A percentile compares a stretch with the other conserved stretches of the same genome.
Conservation (phyloP, 345 rosid species). For the Corymbia maculata region DNA sequence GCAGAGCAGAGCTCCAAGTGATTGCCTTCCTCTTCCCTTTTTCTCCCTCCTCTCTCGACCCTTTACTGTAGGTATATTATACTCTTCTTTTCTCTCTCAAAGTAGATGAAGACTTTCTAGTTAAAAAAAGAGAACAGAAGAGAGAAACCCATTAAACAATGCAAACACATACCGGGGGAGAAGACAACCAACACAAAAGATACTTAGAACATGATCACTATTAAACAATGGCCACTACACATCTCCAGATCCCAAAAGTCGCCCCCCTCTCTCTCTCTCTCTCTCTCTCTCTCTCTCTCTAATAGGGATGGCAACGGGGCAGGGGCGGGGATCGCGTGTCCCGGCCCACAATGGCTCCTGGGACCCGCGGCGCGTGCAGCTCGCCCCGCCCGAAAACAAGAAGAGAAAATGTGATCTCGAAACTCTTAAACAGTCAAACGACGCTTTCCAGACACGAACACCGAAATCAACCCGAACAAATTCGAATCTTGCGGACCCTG, state of each 20-base stretch:
- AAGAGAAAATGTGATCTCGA: neutral
- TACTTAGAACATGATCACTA: neutral
- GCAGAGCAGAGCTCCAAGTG: neutral
- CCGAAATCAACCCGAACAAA: neutral
- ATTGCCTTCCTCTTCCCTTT: neutral
- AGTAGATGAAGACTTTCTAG: neutral
- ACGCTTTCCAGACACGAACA: neutral
- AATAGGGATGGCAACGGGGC: neutral
- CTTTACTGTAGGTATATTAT: neutral
- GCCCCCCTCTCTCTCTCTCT: neutral
- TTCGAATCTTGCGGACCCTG: neutral
- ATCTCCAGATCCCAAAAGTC: neutral
- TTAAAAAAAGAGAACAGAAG: neutral
- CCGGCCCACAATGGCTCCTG: neutral
- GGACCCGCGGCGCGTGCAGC: neutral
- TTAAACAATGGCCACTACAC: neutral
- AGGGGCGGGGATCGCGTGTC: neutral
- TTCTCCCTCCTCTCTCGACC: neutral
- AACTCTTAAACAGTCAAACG: neutral
- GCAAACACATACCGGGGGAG: neutral
- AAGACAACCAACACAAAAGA: neutral
- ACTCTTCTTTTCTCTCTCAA: neutral
- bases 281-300: neutral
- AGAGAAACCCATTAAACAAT: neutral
- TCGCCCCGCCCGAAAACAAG: neutral